These are phyloP conservation scores for Dioscorea dumetorum DNA, from an alignment of 106 monocot species.

Conservation along the genomic window DNA sequence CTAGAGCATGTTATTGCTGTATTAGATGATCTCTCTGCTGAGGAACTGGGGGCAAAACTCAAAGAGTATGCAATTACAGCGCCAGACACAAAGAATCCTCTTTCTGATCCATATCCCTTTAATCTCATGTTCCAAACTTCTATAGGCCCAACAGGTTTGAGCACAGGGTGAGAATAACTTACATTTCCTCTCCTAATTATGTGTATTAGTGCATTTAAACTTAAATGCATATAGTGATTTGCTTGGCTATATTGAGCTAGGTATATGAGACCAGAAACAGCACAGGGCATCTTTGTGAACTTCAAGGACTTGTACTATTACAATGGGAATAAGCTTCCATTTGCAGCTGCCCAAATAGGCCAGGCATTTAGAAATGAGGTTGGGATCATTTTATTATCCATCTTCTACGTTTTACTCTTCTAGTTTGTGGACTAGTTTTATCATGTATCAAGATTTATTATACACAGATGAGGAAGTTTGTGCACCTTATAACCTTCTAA, in stretches of 20 bases:
- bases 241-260: constrained; percentile 20
- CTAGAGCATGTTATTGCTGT: constrained; percentile 65
- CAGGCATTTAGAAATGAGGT: constrained; percentile 98
- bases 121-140: constrained; percentile 99
- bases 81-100: constrained; percentile 79
- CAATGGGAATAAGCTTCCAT: constrained; percentile 91
- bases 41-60: constrained; percentile 71
- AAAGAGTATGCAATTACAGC: constrained; percentile 85
- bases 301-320: constrained; percentile 96
- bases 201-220: neutral
- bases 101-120: constrained; percentile 94
- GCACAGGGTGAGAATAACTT: constrained; percentile 43
- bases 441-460: neutral
- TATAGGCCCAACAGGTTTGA: constrained; percentile 77
- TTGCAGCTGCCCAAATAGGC: constrained; percentile 94
- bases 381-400: neutral
- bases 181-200: neutral
- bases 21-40: constrained; percentile 71
- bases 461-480: too few relatives aligned
- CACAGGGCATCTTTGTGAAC: constrained; percentile 96
- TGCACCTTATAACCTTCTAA: too few relatives aligned
- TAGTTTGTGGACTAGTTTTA: neutral
- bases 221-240: neutral
- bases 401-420: neutral
- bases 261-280: constrained; percentile 97